Evolutionary conservation across 78 protist genomes (phyloP), one percentile per base, ranked within the genome.

Genomic region (Polysphondylium violaceum): DNA sequence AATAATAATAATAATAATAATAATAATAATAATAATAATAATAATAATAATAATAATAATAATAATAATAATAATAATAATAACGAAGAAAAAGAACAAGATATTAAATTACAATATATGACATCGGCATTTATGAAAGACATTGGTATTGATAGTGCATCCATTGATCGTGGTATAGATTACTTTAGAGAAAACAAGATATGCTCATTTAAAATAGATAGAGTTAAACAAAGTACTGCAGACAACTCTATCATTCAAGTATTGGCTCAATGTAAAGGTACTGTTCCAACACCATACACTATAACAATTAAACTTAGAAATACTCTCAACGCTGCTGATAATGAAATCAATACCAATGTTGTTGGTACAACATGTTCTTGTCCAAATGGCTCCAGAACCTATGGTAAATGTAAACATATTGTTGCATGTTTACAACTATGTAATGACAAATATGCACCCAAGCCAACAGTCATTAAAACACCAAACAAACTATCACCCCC

Each of bases 361-460:
- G 11, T 81, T 14, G 90, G 58, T 11, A 58, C 90, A 0, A 23
- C 41, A 0, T 81, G 90, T 68, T 56, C 11, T 56, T 81, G 90
- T 43, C 78, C 78, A 23, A 53, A 60, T 41, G 76, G 79, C 1
- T 1, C 16, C 1, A 33, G 78, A 27, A 81, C 90, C 19, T 81
- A 56, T 68, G 90, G 90, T 2, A 81, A 81, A 36, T 81, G 90
- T 31, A 81, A 81, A 36, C 90, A 81, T 58, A 51, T 81, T 3
- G 90, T 81, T 3, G 19, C 78, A 38, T 35, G 67, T 19, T 17
- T 81, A 0, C 41, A 69, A 19, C 60, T 69, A 41, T 81, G 76
- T 7, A 81, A 81, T 56, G 27, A 56, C 0, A 40, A 17, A 8
- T 19, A 12, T n/a, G 63, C 77, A 33, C 19, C 23, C 11, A 16